phyloP scores from a whole-genome alignment of 2,329 filamentous ascomycete species.

The Fusarium sp. region DNA sequence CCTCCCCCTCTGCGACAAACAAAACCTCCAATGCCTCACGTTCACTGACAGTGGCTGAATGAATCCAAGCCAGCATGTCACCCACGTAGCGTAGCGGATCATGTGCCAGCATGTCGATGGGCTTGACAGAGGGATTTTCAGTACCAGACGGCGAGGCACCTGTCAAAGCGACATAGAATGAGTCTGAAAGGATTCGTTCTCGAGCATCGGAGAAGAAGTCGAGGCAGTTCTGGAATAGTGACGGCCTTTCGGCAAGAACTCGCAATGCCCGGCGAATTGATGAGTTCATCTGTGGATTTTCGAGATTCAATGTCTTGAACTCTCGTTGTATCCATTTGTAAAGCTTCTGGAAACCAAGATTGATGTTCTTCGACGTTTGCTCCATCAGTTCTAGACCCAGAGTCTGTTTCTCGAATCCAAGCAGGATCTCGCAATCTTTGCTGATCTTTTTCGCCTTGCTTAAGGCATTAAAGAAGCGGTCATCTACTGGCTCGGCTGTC shows the following conservation, averaged over 20 bases:
- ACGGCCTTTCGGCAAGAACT: conserved; percentile 87
- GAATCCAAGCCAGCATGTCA: conserved; percentile 97
- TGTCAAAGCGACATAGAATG: conserved; percentile 88
- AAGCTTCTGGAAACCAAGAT: conserved; percentile 91
- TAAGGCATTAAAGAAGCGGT: conserved; percentile 82
- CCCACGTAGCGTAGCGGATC: conserved; percentile 91
- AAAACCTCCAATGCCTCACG: conserved; percentile 90
- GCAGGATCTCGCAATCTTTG: conserved; percentile 85
- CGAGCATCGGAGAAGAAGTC: conserved; percentile 93
- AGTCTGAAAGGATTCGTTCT: conserved; percentile 85
- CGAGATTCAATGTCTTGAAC: conserved; percentile 90
- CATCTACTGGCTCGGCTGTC: conserved; percentile 82
- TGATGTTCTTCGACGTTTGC: conserved; percentile 84
- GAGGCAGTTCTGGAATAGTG: conserved; percentile 90
- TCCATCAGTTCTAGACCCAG: conserved; percentile 92
- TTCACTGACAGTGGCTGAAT: conserved; percentile 93
- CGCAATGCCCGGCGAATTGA: conserved; percentile 85
- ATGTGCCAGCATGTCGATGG: conserved; percentile 93
- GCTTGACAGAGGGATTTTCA: conserved; percentile 74
- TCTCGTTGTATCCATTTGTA: conserved; percentile 96
- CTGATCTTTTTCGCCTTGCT: conserved; percentile 86
- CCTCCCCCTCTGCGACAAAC: conserved; percentile 89
- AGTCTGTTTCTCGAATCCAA: conserved; percentile 89
- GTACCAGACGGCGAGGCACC: conserved; percentile 69
- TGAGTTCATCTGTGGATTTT: conserved; percentile 90